phyloP scores from a whole-genome alignment of 2,329 filamentous ascomycete genomes.

The Aspergillus brunneoviolaceus region DNA sequence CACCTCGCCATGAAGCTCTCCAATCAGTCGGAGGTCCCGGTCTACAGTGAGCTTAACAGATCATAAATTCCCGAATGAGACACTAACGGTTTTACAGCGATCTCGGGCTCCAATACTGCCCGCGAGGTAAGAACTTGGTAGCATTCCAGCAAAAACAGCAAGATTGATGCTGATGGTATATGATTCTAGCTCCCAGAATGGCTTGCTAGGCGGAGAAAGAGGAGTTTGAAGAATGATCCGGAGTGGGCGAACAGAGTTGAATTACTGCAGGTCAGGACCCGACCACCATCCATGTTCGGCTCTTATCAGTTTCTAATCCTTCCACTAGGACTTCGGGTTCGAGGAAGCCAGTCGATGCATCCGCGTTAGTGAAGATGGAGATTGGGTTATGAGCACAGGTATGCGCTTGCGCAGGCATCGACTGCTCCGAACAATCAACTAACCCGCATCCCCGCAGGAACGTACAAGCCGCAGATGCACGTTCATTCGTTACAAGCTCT shows the following conservation, averaged over 20 bases:
- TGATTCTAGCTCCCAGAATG: conserved; percentile 77
- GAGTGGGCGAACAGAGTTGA: conserved; percentile 94
- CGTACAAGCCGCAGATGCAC: conserved; percentile 81
- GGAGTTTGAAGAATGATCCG: conserved; percentile 85
- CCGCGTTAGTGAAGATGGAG: conserved; percentile 86
- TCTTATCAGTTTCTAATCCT: background rate
- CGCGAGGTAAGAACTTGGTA: conserved; percentile 40
- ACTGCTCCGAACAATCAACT: background rate
- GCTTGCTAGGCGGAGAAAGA: conserved; percentile 85
- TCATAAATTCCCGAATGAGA: background rate
- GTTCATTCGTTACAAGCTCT: conserved; percentile 93
- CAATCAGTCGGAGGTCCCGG: conserved; percentile 75
- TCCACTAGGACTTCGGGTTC: conserved; percentile 86
- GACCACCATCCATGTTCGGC: background rate
- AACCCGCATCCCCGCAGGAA: conserved; percentile 44
- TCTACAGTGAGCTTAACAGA: conserved; percentile 61
- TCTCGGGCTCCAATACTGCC: conserved; percentile 85
- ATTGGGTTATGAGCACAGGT: conserved; percentile 96
- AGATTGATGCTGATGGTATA: background rate
- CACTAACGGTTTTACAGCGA: conserved; percentile 44
- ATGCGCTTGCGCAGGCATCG: conserved; percentile 31
- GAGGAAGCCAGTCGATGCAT: conserved; percentile 92
- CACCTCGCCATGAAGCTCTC: conserved; percentile 47
- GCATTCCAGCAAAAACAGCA: background rate
- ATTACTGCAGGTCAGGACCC: conserved; percentile 54